Base-by-base conservation (phyloP, 2,329 filamentous ascomycete genomes). In the Sphaerulina vaccinii region DNA sequence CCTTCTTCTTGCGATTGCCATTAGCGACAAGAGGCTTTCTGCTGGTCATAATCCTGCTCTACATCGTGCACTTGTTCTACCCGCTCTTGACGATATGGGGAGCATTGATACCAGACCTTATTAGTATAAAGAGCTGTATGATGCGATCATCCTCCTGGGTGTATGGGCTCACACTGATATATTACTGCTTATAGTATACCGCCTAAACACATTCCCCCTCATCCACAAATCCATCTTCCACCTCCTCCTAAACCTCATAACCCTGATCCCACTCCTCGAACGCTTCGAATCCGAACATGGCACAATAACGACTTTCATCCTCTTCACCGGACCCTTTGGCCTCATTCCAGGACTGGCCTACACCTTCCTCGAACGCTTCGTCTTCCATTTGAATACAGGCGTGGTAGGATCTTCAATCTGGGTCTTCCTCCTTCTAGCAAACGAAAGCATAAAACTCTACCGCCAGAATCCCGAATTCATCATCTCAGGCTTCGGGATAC, bases 271-370 rank as follows among this genome's bases (percentile, higher is more conserved):
- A n/a, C 76, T 99, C 45, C 75, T 99, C 69, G 92, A 96, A 72
- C 83, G 91, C 55, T 99, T 97, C 71, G 93, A 99, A 74, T 81
- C 83, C 56, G 92, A 96, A 70, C 85, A 95, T 70, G 93, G 93
- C 46, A 97, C 92, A 6, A 76, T 97, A 65, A 89, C 89, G 21
- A 87, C 90, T n/a, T 70, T 95, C 57, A 83, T 88, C 29, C 77
- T 97, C 46, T 96, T 97, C 70, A 83, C 93, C 65, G 93, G 93
- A 51, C 91, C 55, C 22, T 68, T 68, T 52, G 65, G 73, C 29
- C 67, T 71, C 4, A 80, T 97, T 52, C 93, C 93, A 5, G 92
- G 88, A 1, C 75, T 87, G 5, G 62, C 91, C 13, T 99, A 97
- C 71, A 80, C 92, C 9, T 68, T 92, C 38, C 73, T 95, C 48